phyloP scores from a whole-genome alignment of 495 filamentous ascomycete species.

The Neurospora sp. region DNA sequence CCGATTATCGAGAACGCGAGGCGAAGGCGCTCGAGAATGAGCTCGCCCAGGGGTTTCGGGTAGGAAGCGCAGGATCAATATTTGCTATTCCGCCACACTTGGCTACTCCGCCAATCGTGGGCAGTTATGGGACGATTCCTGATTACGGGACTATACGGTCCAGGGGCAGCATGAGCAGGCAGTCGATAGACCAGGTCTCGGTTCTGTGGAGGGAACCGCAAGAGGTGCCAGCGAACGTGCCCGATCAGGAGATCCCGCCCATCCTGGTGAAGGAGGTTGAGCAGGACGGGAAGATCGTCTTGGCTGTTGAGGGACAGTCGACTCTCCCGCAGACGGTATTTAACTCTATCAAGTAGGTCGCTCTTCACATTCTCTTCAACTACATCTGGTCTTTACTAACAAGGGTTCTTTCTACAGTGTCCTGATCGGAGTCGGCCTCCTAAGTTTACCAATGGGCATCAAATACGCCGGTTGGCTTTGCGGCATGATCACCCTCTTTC shows the following conservation, averaged over 20 bases:
- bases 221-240: slow-evolving; percentile 28
- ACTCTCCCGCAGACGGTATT: slow-evolving; percentile 93
- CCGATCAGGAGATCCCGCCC: slow-evolving; percentile 61
- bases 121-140: slow-evolving; percentile 52
- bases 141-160: slow-evolving; percentile 71
- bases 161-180: slow-evolving; percentile 43
- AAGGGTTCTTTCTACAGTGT: slow-evolving; percentile 33
- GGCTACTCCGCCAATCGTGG: slow-evolving; percentile 49
- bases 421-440: slow-evolving; percentile 79
- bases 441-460: slow-evolving; percentile 82
- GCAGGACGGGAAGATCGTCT: slow-evolving; percentile 75
- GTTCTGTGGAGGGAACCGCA: slow-evolving; percentile 65
- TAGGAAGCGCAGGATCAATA: slow-evolving; percentile 37
- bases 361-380: neutral
- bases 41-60: slow-evolving; percentile 21
- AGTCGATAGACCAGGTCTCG: slow-evolving; percentile 61
- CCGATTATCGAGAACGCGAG: slow-evolving; percentile 27
- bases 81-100: slow-evolving; percentile 54
- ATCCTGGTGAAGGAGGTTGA: slow-evolving; percentile 79
- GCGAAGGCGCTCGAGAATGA: slow-evolving; percentile 31
- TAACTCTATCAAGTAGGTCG: slow-evolving; percentile 71
- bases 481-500: slow-evolving; percentile 63
- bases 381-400: slow-evolving; percentile 8
- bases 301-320: slow-evolving; percentile 79
- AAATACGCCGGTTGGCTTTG: slow-evolving; percentile 87